Conservation (phyloP, 2,329 filamentous ascomycete genomes). For the Alternaria burnsii region DNA sequence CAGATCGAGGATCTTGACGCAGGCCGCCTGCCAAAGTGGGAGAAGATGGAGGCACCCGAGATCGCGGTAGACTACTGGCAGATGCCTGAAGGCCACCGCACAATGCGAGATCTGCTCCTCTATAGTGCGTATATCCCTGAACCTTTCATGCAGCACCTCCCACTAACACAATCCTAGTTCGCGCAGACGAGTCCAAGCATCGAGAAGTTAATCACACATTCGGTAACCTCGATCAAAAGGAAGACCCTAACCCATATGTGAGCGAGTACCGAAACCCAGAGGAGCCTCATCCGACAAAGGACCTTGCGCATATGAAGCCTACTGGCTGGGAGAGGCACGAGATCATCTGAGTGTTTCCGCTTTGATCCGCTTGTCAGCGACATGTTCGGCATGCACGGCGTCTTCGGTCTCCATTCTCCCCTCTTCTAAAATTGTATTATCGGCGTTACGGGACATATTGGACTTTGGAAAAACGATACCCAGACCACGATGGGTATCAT, state of each 20-base stretch:
- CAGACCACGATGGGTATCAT: not conserved
- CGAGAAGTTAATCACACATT: conserved; percentile 96
- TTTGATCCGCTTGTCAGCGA: not conserved
- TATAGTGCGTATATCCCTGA: conserved; percentile 70
- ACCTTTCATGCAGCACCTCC: conserved; percentile 1
- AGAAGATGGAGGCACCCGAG: conserved; percentile 79
- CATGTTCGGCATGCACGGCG: not conserved
- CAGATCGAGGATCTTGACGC: conserved; percentile 86
- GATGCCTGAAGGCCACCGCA: conserved; percentile 83
- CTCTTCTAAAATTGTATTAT: conserved; percentile 16
- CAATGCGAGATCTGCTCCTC: conserved; percentile 85
- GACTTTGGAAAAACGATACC: conserved; percentile 10
- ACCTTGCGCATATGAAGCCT: conserved; percentile 69
- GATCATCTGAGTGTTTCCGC: conserved; percentile 33
- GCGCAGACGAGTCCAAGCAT: conserved; percentile 62
- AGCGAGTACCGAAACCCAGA: conserved; percentile 77
- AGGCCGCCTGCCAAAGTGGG: conserved; percentile 85
- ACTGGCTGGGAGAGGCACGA: conserved; percentile 86
- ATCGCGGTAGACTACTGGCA: conserved; percentile 93
- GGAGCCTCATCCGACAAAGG: conserved; percentile 74
- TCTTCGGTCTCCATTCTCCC: conserved; percentile 9
- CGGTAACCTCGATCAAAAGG: conserved; percentile 82
- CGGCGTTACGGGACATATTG: conserved; percentile 13
- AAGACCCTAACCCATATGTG: conserved; percentile 92
- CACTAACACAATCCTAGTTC: conserved; percentile 33